Base-by-base conservation (phyloP, 2,329 filamentous ascomycete species). In the Fusarium citri region DNA sequence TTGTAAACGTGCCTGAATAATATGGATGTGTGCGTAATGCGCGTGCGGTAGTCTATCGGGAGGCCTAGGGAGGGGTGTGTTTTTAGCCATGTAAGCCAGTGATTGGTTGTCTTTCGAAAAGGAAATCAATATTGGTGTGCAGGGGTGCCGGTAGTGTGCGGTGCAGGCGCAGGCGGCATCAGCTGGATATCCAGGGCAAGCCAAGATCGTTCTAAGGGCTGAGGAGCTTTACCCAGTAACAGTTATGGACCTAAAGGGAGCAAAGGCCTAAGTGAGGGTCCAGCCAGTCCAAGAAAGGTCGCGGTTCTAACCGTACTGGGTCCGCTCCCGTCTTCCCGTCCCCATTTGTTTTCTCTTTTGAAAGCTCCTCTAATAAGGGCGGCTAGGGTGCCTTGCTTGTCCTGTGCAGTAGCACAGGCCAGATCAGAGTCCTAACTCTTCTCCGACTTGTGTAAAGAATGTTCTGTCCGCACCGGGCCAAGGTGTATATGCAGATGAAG, bases 301-400 rank as follows among this genome's bases (percentile, higher is more conserved):
- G 73, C 73, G 73, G 71, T 73, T 62, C 73, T 66, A 75, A 73
- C 73, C 72, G 73, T 72, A 64, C 69, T 73, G 58, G 69, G 59
- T 60, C 72, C 72, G 66, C 63, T 75, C 73, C 73, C 73, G 73
- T 60, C 72, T 63, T 75, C 72, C 73, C 73, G 72, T 74, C 71
- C 70, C 71, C 71, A 66, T 70, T 60, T 72, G 61, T 66, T 70
- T 62, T 66, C 69, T 59, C 64, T 31, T 66, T 68, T 71, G 49
- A 50, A 61, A 71, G 37, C 50, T 66, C 56, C 53, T 49, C 34
- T 25, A 40, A 37, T 42, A n/a, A 50, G 30, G 26, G 53, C 54
- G 28, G 51, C 51, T 50, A 46, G 56, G 48, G 45, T 46, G 50
- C 64, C 59, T 66, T 59, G 46, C 48, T 66, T 59, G 46, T 41